phyloP scores from a whole-genome alignment of 768 basidiomycete species.

The Serpula lacrymans region DNA sequence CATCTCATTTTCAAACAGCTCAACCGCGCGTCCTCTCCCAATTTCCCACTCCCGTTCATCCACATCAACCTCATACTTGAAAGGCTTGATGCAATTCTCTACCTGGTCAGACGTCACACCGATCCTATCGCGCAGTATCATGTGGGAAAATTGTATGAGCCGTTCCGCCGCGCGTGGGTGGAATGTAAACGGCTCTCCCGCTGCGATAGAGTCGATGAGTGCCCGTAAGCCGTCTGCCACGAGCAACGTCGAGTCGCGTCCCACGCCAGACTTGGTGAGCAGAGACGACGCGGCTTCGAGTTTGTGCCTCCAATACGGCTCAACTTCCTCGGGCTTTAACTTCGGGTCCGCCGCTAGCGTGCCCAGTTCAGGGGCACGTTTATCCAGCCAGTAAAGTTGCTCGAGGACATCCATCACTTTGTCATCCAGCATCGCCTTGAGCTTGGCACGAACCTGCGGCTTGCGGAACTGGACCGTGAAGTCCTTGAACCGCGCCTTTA shows the following conservation, averaged over 20 bases:
- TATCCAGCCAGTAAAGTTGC: conserved; percentile 95
- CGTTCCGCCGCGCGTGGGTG: conserved; percentile 89
- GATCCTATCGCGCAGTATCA: conserved; percentile 88
- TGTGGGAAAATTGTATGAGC: conserved; percentile 88
- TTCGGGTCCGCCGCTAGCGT: conserved; percentile 66
- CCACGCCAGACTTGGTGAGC: conserved; percentile 94
- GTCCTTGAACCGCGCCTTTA: conserved; percentile 88
- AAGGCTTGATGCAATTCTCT: conserved; percentile 99
- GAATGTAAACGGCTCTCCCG: conserved; percentile 86
- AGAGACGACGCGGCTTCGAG: conserved; percentile 91
- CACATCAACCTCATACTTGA: conserved; percentile 97
- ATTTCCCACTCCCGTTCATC: conserved; percentile 90
- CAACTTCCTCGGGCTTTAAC: conserved; percentile 70
- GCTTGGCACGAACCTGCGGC: conserved; percentile 81
- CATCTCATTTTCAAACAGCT: conserved; percentile 82
- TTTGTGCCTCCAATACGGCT: conserved; percentile 94
- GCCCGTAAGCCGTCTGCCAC: conserved; percentile 91
- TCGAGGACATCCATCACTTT: conserved; percentile 97
- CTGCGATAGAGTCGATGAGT: conserved; percentile 86
- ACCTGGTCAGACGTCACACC: conserved; percentile 97
- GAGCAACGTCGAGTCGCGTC: conserved; percentile 88
- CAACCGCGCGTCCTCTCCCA: conserved; percentile 72
- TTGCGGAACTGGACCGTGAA: conserved; percentile 84
- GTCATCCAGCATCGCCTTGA: conserved; percentile 92
- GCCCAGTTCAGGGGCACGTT: conserved; percentile 73